Percentiles rank a stretch among this genome's conserved stretches.
Evolutionary conservation across 1,284 basidiomycete species (phyloP).

Genomic region (Leccinum griseonigrum): DNA sequence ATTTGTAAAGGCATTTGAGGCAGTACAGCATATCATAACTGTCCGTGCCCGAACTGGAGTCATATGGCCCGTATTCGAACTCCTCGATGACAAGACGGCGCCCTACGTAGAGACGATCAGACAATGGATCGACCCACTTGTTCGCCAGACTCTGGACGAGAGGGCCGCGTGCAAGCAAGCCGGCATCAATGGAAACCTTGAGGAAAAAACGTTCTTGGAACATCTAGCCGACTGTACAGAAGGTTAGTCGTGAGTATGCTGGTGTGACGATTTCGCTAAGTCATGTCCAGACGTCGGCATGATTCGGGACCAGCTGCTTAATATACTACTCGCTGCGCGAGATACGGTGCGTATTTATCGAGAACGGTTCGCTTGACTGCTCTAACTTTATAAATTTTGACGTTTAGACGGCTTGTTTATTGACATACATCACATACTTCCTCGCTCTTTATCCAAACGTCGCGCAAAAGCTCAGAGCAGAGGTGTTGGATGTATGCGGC

Average conservation of each 20-base stretch:
- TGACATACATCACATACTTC: constrained; percentile 66
- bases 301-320: constrained; percentile 72
- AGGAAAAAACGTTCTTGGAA: constrained; percentile 63
- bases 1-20: constrained; percentile 64
- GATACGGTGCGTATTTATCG: constrained; percentile 55
- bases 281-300: constrained; percentile 44
- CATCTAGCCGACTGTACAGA: constrained; percentile 64
- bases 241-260: constrained; percentile 36
- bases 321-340: constrained; percentile 66
- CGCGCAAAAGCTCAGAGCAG: constrained; percentile 50
- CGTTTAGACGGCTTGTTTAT: constrained; percentile 57
- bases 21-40: constrained; percentile 55
- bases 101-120: constrained; percentile 52
- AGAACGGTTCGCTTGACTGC: not conserved
- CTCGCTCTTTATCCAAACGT: constrained; percentile 61
- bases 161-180: constrained; percentile 41
- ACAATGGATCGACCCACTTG: constrained; percentile 61
- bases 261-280: constrained; percentile 7
- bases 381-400: constrained; percentile 37
- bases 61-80: constrained; percentile 67
- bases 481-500: constrained; percentile 57
- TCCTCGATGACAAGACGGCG: constrained; percentile 56
- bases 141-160: constrained; percentile 48
- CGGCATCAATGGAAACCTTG: constrained; percentile 38
- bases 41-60: constrained; percentile 52